Evolutionary conservation across 208 protist genomes (phyloP).

Genomic region (Wallacemonas sp.): DNA sequence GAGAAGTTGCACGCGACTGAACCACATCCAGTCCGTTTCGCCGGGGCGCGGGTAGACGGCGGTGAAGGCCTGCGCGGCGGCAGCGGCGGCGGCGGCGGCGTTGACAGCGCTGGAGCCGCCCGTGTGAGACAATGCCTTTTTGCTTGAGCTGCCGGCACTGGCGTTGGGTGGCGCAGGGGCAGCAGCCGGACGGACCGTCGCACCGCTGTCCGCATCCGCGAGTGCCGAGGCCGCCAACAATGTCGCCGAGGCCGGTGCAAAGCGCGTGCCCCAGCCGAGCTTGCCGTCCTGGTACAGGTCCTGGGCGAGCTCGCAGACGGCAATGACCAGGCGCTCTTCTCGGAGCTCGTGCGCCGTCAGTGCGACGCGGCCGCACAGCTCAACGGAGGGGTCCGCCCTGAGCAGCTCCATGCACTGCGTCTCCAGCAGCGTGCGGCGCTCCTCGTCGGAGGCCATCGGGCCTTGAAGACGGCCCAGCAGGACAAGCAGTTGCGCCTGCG

Average conservation of each 20-base stretch:
- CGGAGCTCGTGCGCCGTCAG: conserved; percentile 47
- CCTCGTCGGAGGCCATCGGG: conserved; percentile 41
- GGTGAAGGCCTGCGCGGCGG: background rate
- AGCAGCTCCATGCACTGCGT: conserved; percentile 61
- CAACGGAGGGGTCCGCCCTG: conserved; percentile 61
- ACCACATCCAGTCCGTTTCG: conserved; percentile 68
- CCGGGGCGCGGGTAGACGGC: conserved; percentile 33
- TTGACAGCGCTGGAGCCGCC: no score
- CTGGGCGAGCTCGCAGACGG: conserved; percentile 71
- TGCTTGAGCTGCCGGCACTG: background rate
- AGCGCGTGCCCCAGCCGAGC: conserved; percentile 72
- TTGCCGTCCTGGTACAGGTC: conserved; percentile 63
- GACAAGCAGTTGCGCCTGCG: conserved; percentile 78
- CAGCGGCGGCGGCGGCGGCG: background rate
- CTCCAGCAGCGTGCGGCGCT: conserved; percentile 37
- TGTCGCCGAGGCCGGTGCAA: conserved; percentile 7
- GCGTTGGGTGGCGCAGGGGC: background rate
- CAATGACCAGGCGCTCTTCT: conserved; percentile 64
- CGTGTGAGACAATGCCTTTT: conserved; percentile 1
- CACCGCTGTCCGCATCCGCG: conserved; percentile 10
- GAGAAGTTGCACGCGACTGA: conserved; percentile 54
- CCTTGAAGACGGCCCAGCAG: conserved; percentile 54
- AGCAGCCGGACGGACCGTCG: background rate
- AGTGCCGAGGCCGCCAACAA: conserved; percentile 9
- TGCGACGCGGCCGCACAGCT: conserved; percentile 77